Conservation (phyloP, 2,329 filamentous ascomycete genomes). For the Colletotrichum sojae region DNA sequence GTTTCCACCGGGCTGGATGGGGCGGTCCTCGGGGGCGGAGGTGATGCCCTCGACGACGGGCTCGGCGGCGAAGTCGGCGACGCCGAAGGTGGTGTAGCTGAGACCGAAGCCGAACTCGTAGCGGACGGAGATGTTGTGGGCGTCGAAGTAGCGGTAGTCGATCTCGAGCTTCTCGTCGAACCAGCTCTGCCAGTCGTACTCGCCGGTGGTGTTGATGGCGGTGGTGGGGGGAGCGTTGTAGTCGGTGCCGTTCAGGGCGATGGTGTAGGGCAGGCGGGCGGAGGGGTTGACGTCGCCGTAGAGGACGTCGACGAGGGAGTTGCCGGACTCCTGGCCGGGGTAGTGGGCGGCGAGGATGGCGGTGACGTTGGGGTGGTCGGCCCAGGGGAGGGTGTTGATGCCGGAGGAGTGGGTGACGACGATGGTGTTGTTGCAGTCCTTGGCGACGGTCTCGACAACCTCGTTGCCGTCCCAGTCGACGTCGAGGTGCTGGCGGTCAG, state of each 20-base stretch:
- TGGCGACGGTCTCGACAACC: constrained; percentile 43
- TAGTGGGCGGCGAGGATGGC: constrained; percentile 78
- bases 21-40: constrained; percentile 46
- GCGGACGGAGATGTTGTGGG: constrained; percentile 68
- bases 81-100: constrained; percentile 76
- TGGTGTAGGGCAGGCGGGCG: constrained; percentile 80
- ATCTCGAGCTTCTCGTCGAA: constrained; percentile 77
- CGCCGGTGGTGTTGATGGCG: constrained; percentile 52
- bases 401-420: constrained; percentile 81
- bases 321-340: constrained; percentile 80
- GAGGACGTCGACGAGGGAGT: constrained; percentile 76
- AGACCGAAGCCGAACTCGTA: constrained; percentile 80
- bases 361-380: constrained; percentile 74
- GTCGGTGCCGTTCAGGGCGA: constrained; percentile 69
- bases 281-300: constrained; percentile 79
- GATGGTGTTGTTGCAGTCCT: constrained; percentile 63
- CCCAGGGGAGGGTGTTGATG: constrained; percentile 70
- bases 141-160: constrained; percentile 77
- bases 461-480: constrained; percentile 75
- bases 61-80: constrained; percentile 52
- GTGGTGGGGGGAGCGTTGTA: constrained; percentile 59
- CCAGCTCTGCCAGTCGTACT: constrained; percentile 59
- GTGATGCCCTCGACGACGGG: constrained; percentile 45
- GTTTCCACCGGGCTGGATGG: constrained; percentile 67
- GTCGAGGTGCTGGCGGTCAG: constrained; percentile 67